Evolutionary conservation across 768 basidiomycete species (phyloP).

Genomic region (Cystobasidiopsis lactophilus): DNA sequence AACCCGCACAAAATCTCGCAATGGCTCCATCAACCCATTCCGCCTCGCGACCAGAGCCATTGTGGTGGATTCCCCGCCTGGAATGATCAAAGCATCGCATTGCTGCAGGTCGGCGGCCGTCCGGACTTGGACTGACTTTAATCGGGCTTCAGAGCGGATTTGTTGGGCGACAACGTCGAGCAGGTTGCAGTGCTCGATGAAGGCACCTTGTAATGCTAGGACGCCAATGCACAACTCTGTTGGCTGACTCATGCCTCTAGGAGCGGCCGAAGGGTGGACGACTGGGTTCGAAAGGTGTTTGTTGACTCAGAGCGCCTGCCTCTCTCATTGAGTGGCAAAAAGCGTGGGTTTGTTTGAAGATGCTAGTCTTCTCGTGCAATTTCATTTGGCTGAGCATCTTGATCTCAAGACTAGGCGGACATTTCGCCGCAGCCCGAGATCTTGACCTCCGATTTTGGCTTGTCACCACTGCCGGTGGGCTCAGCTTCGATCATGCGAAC

Average conservation of each 20-base stretch:
- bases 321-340: too few relatives aligned
- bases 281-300: too few relatives aligned
- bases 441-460: too few relatives aligned
- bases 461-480: too few relatives aligned
- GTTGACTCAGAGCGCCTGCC: too few relatives aligned
- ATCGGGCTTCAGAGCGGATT: constrained; percentile 19
- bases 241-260: neutral
- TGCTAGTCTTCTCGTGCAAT: too few relatives aligned
- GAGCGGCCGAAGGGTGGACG: too few relatives aligned
- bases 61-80: constrained; percentile 89
- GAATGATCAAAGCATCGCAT: constrained; percentile 75
- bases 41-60: constrained; percentile 56
- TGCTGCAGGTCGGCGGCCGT: constrained; percentile 46
- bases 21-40: constrained; percentile 55
- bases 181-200: constrained; percentile 58
- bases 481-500: too few relatives aligned
- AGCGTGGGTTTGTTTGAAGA: too few relatives aligned
- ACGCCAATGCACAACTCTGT: neutral
- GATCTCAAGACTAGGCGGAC: too few relatives aligned
- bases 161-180: constrained; percentile 32
- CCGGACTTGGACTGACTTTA: constrained; percentile 36
- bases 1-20: constrained; percentile 42
- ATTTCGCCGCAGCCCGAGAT: too few relatives aligned
- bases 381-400: too few relatives aligned
- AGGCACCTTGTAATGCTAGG: constrained; percentile 77